A percentile compares a stretch with the other conserved stretches of the same genome.
Conservation (phyloP, 257 asterid genomes). For the Solanum appendiculatum region DNA sequence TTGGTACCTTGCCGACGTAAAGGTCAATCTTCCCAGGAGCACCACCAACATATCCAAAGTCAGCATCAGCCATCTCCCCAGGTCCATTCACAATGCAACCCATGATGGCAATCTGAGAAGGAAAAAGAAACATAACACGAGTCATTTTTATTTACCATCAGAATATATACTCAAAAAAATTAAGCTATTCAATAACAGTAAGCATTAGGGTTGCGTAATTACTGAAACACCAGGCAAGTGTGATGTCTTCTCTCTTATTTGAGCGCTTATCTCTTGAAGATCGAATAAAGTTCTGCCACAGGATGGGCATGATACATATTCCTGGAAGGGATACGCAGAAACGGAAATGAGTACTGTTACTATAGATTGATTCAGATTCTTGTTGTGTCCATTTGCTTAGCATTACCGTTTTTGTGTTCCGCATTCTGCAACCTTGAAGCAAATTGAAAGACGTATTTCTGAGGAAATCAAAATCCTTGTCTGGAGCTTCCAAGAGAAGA, state of each 20-base stretch:
- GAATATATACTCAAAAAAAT: not conserved
- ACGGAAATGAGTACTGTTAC: not conserved
- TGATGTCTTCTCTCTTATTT: conserved; percentile 88
- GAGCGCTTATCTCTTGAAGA: conserved; percentile 96
- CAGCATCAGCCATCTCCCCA: conserved; percentile 99
- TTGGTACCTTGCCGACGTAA: conserved; percentile 84
- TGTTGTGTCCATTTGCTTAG: not conserved
- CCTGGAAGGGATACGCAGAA: conserved; percentile 39
- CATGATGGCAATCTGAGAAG: conserved; percentile 90
- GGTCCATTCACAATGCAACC: conserved; percentile 99
- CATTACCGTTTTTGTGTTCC: conserved; percentile 91
- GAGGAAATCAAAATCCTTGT: conserved; percentile 74
- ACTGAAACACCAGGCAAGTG: conserved; percentile 99
- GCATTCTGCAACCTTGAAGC: conserved; percentile 99
- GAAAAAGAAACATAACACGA: not conserved
- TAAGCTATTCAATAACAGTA: not conserved
- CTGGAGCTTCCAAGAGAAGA: conserved; percentile 75
- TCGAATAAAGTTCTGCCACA: conserved; percentile 96
- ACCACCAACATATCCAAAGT: conserved; percentile 98
- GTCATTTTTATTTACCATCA: not conserved
- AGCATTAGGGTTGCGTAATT: conserved; percentile 14
- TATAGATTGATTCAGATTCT: not conserved
- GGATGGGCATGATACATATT: conserved; percentile 98
- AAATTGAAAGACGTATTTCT: conserved; percentile 88
- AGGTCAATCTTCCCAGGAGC: conserved; percentile 99